Percentiles rank a stretch among this genome's conserved stretches.
phyloP scores from a whole-genome alignment of 768 basidiomycete genomes.

The Tulasnella sp. region DNA sequence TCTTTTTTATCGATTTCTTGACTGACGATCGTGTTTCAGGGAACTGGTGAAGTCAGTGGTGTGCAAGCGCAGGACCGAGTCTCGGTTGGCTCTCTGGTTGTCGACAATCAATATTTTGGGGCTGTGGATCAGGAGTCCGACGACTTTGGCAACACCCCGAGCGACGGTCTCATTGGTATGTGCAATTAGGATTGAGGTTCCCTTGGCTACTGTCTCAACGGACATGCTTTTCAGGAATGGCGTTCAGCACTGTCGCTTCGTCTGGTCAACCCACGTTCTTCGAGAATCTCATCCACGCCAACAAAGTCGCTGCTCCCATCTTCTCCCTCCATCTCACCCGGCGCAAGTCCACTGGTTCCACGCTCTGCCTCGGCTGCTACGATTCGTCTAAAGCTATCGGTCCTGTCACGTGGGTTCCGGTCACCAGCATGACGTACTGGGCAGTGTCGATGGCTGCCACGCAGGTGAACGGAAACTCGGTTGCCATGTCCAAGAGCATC shows the following conservation, averaged over 20 bases:
- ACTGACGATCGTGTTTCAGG: conserved; percentile 31
- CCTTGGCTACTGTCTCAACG: background rate
- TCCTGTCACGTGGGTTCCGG: conserved; percentile 34
- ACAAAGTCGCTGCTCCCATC: conserved; percentile 38
- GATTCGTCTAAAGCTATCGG: conserved; percentile 36
- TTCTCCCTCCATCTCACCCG: conserved; percentile 57
- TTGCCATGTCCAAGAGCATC: conserved; percentile 24
- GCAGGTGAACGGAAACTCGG: conserved; percentile 29
- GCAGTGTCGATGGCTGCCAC: conserved; percentile 43
- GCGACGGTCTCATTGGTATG: conserved; percentile 42
- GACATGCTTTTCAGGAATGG: conserved; percentile 38
- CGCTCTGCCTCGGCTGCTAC: conserved; percentile 43
- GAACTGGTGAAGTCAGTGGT: conserved; percentile 47
- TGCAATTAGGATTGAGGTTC: background rate
- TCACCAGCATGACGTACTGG: conserved; percentile 50
- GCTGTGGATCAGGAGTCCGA: conserved; percentile 42
- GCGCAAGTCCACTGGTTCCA: conserved; percentile 36
- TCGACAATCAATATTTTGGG: conserved; percentile 48
- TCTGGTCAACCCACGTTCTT: conserved; percentile 48
- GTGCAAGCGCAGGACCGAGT: conserved; percentile 46
- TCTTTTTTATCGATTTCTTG: background rate
- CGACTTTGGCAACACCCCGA: conserved; percentile 46
- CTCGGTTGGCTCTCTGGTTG: conserved; percentile 38
- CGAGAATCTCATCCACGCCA: conserved; percentile 48
- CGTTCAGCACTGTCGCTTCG: conserved; percentile 49